Conservation (phyloP, 2,329 filamentous ascomycete species). For the Ceratocystis lukuohia region DNA sequence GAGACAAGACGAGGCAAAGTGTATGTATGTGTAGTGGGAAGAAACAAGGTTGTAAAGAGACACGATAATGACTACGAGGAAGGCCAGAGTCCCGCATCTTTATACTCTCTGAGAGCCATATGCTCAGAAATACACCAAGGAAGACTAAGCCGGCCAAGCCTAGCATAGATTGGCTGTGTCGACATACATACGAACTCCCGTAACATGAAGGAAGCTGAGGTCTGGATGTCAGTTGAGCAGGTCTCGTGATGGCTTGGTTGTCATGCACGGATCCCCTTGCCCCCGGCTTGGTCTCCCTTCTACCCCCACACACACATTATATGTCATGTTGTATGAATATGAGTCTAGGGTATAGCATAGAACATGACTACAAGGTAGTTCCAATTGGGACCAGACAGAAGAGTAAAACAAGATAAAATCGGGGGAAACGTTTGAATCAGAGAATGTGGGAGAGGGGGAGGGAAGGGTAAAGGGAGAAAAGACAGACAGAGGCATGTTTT, state of each 20-base stretch:
- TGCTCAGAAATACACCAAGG: not conserved
- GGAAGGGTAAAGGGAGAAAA: not conserved
- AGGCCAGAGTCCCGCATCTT: not conserved
- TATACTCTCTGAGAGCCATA: not conserved
- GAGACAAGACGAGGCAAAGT: not conserved
- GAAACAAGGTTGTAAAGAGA: not conserved
- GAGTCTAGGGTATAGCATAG: not conserved
- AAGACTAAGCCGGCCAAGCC: not conserved
- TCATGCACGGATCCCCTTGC: conserved; percentile 2
- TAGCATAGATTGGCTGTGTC: not conserved
- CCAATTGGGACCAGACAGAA: too few species aligned
- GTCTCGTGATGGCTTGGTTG: not conserved
- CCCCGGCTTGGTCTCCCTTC: not conserved
- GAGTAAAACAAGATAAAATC: not conserved
- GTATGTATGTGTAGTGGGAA: not conserved
- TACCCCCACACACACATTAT: not conserved
- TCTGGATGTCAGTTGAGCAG: conserved; percentile 18
- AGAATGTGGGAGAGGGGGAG: not conserved
- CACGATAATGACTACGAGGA: not conserved
- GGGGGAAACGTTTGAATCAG: not conserved
- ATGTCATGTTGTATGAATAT: not conserved
- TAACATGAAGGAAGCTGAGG: conserved; percentile 24
- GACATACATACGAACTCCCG: not conserved
- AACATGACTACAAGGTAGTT: not conserved
- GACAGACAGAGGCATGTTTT: too few species aligned